phyloP scores from a whole-genome alignment of 148 eudicot species.

The Rhododendron simsii region DNA sequence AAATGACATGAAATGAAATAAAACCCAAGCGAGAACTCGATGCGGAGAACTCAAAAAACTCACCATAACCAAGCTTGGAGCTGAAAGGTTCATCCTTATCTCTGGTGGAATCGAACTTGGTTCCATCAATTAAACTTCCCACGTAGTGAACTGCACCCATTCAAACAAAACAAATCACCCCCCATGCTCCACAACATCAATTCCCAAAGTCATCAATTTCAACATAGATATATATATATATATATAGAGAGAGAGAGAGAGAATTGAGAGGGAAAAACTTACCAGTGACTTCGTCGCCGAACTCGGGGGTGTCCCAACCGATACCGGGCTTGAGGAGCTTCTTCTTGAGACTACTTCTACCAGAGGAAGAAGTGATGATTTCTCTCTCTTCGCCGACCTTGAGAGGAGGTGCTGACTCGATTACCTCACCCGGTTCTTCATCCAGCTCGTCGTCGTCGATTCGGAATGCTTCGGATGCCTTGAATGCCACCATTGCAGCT shows the following conservation, averaged over 20 bases:
- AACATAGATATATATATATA: neutral
- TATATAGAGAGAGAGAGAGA: neutral
- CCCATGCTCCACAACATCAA: neutral
- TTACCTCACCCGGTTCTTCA: constrained; percentile 61
- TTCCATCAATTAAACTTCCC: constrained; percentile 45
- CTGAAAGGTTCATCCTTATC: constrained; percentile 34
- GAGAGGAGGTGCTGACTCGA: constrained; percentile 65
- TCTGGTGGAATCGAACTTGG: constrained; percentile 35
- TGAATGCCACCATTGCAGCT: constrained; percentile 14
- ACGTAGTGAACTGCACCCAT: constrained; percentile 47
- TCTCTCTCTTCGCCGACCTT: constrained; percentile 58
- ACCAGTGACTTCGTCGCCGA: constrained; percentile 64
- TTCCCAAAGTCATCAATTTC: neutral
- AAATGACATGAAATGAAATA: neutral
- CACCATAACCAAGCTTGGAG: constrained; percentile 54
- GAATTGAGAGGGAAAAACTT: neutral
- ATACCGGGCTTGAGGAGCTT: constrained; percentile 45
- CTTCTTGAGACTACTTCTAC: constrained; percentile 37
- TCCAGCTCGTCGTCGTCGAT: constrained; percentile 36
- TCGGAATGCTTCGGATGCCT: constrained; percentile 23
- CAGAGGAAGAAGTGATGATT: constrained; percentile 25
- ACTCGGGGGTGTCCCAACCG: constrained; percentile 52
- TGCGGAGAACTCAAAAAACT: neutral
- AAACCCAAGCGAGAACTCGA: neutral
- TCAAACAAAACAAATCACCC: neutral